Evolutionary conservation across 305 asterid species (phyloP), one percentile per base, ranked within the genome.

Genomic region (Caryopteris hybrid): DNA sequence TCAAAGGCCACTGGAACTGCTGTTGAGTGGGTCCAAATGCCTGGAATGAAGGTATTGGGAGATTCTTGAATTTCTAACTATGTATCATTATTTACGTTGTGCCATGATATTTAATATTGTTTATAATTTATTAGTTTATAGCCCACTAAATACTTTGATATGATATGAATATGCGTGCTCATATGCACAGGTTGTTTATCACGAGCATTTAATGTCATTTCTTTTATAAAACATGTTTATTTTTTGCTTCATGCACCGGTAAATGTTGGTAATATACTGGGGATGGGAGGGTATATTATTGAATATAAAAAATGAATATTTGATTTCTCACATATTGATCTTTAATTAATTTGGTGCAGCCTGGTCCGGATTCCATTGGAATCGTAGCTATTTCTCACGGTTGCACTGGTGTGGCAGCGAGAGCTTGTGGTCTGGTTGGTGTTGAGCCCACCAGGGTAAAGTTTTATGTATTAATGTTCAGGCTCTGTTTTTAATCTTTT

Each of bases 351-450:
- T 45, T 78, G 72, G 73, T 60, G 56, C 76, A 94, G 99, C 98
- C 98, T 94, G 99, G 99, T 94, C 99, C 99, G 99, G 99, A 94
- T 94, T 94, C 99, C 98, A 85, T 87, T 91, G 99, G 99, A 94
- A 94, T 94, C 96, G 82, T 89, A 66, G 93, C 97, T 86, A 94
- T 94, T 79, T 94, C 99, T 84, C 97, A 91, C 74, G 96, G 99
- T 88, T 94, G 98, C 97, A 76, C 88, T 80, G 99, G 99, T 41
- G 95, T 93, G 87, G 99, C 99, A 76, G 99, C 99, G 53, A 79
- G 99, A 85, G 97, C 96, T 50, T 93, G 99, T 38, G 97, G 99
- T 73, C 93, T 93, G 75, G 95, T 93, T 80, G 94, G 99, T 79
- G 85, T 93, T 6, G 99, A 93, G 84, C 99, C 99, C 74, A 83